phyloP scores from a whole-genome alignment of 106 monocot species.

The Gastrodia elata region DNA sequence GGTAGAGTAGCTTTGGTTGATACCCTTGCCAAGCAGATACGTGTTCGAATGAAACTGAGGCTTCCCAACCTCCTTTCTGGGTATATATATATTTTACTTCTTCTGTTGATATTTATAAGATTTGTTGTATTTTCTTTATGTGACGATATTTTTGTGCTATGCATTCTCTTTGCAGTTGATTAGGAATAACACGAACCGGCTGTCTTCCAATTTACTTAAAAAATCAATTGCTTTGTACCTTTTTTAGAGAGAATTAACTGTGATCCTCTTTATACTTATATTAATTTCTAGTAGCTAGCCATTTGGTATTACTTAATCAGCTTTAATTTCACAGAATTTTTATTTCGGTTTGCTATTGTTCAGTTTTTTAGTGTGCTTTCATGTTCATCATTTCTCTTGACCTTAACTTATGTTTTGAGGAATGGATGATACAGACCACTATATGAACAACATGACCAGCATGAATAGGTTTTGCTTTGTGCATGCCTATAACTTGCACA shows the following conservation, averaged over 20 bases:
- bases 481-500: no score
- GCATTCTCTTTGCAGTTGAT: not conserved
- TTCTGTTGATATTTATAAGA: not conserved
- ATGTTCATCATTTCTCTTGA: no score
- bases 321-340: no score
- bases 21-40: slow-evolving; percentile 74
- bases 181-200: not conserved
- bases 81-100: slow-evolving; percentile 38
- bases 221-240: not conserved
- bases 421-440: no score
- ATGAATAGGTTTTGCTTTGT: no score
- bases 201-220: not conserved
- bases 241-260: not conserved
- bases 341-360: no score
- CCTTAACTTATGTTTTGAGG: no score
- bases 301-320: no score
- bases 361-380: no score
- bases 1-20: slow-evolving; percentile 90
- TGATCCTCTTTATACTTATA: not conserved
- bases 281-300: no score
- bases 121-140: not conserved
- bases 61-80: slow-evolving; percentile 83
- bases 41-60: slow-evolving; percentile 78
- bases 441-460: no score
- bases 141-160: not conserved